Evolutionary conservation across 1,284 basidiomycete species (phyloP), one percentile per base, ranked within the genome.

Genomic region (Lentinula novae-zelandiae): DNA sequence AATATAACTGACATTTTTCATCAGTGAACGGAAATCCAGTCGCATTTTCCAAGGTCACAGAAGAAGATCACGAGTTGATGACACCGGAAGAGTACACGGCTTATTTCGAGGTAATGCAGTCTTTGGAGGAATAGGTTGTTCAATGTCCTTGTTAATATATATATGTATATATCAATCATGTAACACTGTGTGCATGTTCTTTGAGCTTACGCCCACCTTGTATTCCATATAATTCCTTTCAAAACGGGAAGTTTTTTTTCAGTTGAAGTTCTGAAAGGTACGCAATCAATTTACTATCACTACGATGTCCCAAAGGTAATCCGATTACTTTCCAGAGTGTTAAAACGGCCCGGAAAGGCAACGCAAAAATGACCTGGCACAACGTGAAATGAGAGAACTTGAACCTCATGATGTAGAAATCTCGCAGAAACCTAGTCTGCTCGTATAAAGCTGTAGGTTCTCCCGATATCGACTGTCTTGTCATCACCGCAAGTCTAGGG

Each of bases 31-130:
- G 90, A n/a, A 73, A 77, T 60, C 78, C 83, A 5, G 82, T 89
- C 62, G 77, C 81, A 13, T 87, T 87, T 69, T 90, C 87, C n/a
- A 75, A 82, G 64, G 82, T 93, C 53, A 92, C 88, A 9, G 90
- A 93, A 67, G 91, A 90, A 66, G 86, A 92, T 67, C 88, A 92
- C 66, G 90, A 92, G 56, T 70, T 86, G 67, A 93, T 93, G 90
- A 90, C 89, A 9, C 85, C 89, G 7, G 91, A 93, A 58, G 90
- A 93, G 71, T 93, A 92, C 69, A 85, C 84, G n/a, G 81, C 83
- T 31, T 92, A 84, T 75, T 92, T 87, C 68, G 84, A 89, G 66
- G 76, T 90, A 56, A 74, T 84, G 67, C 80, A 82, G 70, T 72
- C 77, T 52, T 74, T 69, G 57, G 62, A 63, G 44, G 51, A 31